Conservation (phyloP, 345 rosid species). For the Pistacia integerrima region DNA sequence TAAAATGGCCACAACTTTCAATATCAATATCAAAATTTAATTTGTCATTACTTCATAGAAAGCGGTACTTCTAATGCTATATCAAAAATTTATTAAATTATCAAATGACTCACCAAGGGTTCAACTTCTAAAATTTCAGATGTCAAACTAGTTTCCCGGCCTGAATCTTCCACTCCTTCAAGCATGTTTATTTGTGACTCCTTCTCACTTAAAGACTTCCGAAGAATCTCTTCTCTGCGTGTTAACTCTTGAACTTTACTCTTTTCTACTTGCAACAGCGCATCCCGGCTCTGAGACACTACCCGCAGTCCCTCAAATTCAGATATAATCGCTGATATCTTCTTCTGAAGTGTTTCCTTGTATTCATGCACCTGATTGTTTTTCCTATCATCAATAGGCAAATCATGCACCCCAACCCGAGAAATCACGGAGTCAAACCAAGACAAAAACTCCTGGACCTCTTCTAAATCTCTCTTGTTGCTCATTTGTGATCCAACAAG, state of each 20-base stretch:
- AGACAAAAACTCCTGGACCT: conserved; percentile 52
- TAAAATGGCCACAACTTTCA: background rate
- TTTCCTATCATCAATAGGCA: conserved; percentile 41
- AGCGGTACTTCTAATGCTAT: background rate
- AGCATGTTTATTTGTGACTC: conserved; percentile 64
- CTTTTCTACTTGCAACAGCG: conserved; percentile 67
- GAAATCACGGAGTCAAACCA: conserved; percentile 66
- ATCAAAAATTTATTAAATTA: conserved; percentile 9
- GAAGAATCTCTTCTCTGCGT: conserved; percentile 59
- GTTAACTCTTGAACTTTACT: conserved; percentile 71
- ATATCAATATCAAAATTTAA: background rate
- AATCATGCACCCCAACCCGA: conserved; percentile 42
- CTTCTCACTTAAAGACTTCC: conserved; percentile 64
- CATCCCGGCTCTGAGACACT: conserved; percentile 59
- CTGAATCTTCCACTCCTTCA: conserved; percentile 43
- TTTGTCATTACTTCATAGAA: background rate
- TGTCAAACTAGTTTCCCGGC: conserved; percentile 33
- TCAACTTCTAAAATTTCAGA: conserved; percentile 84
- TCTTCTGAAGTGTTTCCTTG: conserved; percentile 70
- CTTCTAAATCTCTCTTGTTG: conserved; percentile 56
- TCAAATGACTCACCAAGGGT: conserved; percentile 73
- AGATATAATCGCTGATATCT: conserved; percentile 52
- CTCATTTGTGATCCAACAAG: conserved; percentile 70
- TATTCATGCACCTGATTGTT: conserved; percentile 36
- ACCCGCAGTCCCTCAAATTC: conserved; percentile 57